Base-by-base conservation (phyloP, 2,329 filamentous ascomycete genomes). In the Aspergillus fumigatiaffinis region DNA sequence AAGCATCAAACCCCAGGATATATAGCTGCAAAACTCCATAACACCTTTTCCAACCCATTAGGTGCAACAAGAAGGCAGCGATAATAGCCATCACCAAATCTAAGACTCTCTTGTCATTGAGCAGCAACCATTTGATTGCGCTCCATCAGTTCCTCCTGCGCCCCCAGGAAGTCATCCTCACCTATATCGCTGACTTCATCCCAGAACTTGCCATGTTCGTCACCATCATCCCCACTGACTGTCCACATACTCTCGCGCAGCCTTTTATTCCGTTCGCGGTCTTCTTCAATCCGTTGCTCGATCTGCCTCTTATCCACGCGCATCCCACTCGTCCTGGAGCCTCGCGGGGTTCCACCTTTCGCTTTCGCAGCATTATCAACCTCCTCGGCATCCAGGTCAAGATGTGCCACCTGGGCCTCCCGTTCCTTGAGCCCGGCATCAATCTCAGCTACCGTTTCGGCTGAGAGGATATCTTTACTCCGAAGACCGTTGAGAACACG, bases 261-360 rank as follows among this genome's bases (percentile, higher is more conserved):
- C 47, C 93, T 81, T 80, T 99, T 99, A 74, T 99, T 95, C 47
- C 94, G 81, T 74, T 99, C 94, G 3, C 94, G 82, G 74, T 99
- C 94, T 76, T 99, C 95, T 67, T 99, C 95, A 61, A 99, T 96
- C 44, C 94, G 83, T 78, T 97, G 92, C 76, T 97, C 92, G 53
- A 97, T 90, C 76, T 96, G 90, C 55, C 89, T 84, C 76, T 93
- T 94, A 68, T 97, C 91, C 52, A 94, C 73, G 52, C 81, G 78
- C 48, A 79, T 74, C 3, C 78, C 78, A 53, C 76, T 77, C 1
- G 64, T 57, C 53, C 65, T 72, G 7, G 61, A 56, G 53, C 63
- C 65, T 32, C 61, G 67, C 20, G 68, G 71, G 4, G 68, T 71
- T 20, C 64, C 67, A 1, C 52, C 61, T 55, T 70, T 73, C 5